Conservation (phyloP, 768 basidiomycete species). For the Russula abietina region DNA sequence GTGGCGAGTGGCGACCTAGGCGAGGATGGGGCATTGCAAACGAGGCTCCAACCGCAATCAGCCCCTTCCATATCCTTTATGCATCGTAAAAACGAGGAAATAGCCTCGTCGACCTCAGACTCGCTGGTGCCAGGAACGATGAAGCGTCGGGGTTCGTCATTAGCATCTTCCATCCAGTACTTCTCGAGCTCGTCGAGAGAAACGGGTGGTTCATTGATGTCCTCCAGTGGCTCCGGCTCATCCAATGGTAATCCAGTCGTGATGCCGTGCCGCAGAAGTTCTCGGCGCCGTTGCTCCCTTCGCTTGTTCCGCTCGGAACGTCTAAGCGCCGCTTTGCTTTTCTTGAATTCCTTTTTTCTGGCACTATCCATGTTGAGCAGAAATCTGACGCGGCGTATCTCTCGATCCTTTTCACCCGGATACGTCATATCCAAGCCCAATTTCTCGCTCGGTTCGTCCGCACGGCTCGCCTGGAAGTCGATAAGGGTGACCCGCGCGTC, state of each 20-base stretch:
- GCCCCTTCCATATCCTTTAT: constrained; percentile 18
- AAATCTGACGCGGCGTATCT: constrained; percentile 53
- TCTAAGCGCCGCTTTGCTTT: constrained; percentile 30
- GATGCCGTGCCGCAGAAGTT: constrained; percentile 28
- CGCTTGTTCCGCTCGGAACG: constrained; percentile 31
- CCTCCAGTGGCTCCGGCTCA: constrained; percentile 26
- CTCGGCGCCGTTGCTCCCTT: constrained; percentile 29
- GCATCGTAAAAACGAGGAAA: constrained; percentile 8
- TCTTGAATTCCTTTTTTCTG: constrained; percentile 34
- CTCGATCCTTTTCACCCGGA: constrained; percentile 40
- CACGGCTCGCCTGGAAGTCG: constrained; percentile 45
- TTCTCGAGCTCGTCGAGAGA: constrained; percentile 32
- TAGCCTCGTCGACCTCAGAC: background rate
- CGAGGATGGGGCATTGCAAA: constrained; percentile 9
- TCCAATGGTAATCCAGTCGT: constrained; percentile 10
- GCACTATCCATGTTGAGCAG: constrained; percentile 44
- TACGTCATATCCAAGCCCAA: constrained; percentile 36
- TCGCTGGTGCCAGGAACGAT: constrained; percentile 34
- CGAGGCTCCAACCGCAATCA: constrained; percentile 16
- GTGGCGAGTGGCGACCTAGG: constrained; percentile 10
- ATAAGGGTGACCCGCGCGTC: constrained; percentile 41
- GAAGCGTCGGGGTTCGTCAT: constrained; percentile 32
- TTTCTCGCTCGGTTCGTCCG: constrained; percentile 29
- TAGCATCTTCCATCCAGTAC: constrained; percentile 35
- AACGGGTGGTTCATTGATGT: constrained; percentile 32